phyloP scores from a whole-genome alignment of 2,329 filamentous ascomycete genomes.

The Diplodia mutila region DNA sequence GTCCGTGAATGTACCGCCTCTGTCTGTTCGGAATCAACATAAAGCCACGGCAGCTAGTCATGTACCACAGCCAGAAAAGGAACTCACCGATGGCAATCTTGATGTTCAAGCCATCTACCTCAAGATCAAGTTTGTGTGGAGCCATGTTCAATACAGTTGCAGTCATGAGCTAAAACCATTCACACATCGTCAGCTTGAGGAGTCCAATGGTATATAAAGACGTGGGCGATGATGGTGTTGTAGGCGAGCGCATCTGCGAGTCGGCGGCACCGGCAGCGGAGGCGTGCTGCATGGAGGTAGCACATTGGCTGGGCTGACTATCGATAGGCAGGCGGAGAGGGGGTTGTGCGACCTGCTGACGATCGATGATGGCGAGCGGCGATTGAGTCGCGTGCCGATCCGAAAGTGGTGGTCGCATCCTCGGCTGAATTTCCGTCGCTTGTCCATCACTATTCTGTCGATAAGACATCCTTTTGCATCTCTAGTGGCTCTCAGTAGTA shows the following conservation, averaged over 20 bases:
- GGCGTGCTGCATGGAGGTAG: background rate
- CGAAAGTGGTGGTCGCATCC: conserved; percentile 4
- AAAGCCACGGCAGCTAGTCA: background rate
- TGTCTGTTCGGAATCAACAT: conserved; percentile 21
- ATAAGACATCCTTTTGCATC: background rate
- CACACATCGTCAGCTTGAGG: background rate
- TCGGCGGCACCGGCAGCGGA: background rate
- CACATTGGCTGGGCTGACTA: background rate
- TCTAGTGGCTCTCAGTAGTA: background rate
- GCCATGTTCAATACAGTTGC: background rate
- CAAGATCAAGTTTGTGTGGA: background rate
- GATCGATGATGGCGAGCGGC: background rate
- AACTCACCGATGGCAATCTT: conserved; percentile 15
- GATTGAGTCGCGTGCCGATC: background rate
- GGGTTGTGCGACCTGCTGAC: background rate
- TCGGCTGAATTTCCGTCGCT: background rate
- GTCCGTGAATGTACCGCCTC: conserved; percentile 32
- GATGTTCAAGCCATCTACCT: conserved; percentile 13
- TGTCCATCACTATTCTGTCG: background rate
- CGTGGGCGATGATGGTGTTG: background rate
- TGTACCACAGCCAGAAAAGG: background rate
- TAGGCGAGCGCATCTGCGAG: background rate
- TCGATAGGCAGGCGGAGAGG: conserved; percentile 1
- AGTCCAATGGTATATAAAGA: background rate
- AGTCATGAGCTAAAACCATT: too few relatives aligned